Conservation (phyloP, 129 eudicot species). For the Tagetes erecta region DNA sequence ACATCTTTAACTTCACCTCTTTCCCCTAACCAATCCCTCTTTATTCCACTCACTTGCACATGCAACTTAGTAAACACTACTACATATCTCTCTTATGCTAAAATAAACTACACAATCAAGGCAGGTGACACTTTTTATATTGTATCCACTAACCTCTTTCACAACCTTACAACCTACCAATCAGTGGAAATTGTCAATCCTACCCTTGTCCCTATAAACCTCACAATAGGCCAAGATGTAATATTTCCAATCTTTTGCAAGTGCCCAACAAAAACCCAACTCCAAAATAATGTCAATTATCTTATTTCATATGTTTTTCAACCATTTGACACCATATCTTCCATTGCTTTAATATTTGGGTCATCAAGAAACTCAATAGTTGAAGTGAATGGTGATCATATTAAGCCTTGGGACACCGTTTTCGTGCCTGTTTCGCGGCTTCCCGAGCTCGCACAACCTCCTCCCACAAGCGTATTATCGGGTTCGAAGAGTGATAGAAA, state of each 20-base stretch:
- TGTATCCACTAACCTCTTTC: constrained; percentile 46
- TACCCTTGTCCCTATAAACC: constrained; percentile 48
- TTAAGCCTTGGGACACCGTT: constrained; percentile 45
- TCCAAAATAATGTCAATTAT: constrained; percentile 42
- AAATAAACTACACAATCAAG: constrained; percentile 49
- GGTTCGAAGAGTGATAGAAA: constrained; percentile 22
- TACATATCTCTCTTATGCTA: constrained; percentile 60
- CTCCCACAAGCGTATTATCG: constrained; percentile 12
- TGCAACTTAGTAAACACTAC: constrained; percentile 58
- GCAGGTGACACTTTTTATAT: constrained; percentile 54
- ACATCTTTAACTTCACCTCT: constrained; percentile 56
- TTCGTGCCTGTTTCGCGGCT: constrained; percentile 78
- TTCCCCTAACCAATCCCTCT: constrained; percentile 60
- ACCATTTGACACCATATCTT: constrained; percentile 52
- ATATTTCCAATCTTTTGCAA: constrained; percentile 81
- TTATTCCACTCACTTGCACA: constrained; percentile 75
- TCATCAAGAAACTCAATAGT: constrained; percentile 36
- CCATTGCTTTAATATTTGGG: constrained; percentile 59
- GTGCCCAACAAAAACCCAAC: constrained; percentile 66
- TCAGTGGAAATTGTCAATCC: constrained; percentile 77
- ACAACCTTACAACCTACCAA: constrained; percentile 77
- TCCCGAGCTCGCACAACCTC: constrained; percentile 66
- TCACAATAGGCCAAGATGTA: constrained; percentile 47
- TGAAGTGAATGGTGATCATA: constrained; percentile 54
- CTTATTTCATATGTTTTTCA: constrained; percentile 76